These are phyloP conservation scores for Stagonosporopsis cucurbitacearum DNA, from an alignment of 2,329 filamentous ascomycete genomes.

Conservation along the genomic window DNA sequence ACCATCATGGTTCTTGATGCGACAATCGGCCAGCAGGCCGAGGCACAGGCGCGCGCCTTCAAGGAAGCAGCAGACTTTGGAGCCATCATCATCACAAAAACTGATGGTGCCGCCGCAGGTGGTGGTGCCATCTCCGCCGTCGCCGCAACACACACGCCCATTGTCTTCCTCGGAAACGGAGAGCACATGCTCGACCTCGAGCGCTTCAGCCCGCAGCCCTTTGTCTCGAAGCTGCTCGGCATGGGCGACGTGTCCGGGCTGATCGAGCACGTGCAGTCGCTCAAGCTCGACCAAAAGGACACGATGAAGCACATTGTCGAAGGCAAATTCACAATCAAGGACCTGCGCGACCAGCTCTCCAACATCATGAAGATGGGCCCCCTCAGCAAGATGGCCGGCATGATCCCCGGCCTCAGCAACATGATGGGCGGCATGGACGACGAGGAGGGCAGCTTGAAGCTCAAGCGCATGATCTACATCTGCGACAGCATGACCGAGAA, in stretches of 20 bases:
- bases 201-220: slow-evolving; percentile 88
- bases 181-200: slow-evolving; percentile 97
- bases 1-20: slow-evolving; percentile 98
- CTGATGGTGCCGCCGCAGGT: slow-evolving; percentile 91
- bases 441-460: slow-evolving; percentile 89
- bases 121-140: slow-evolving; percentile 98
- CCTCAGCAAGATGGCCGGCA: slow-evolving; percentile 94
- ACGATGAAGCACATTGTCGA: slow-evolving; percentile 99
- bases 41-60: slow-evolving; percentile 93
- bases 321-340: slow-evolving; percentile 93
- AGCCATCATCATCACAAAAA: slow-evolving; percentile 99
- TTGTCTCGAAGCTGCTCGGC: slow-evolving; percentile 90
- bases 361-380: slow-evolving; percentile 99
- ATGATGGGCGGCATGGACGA: slow-evolving; percentile 98
- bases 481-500: slow-evolving; percentile 98
- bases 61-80: slow-evolving; percentile 97
- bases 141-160: slow-evolving; percentile 93
- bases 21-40: slow-evolving; percentile 94
- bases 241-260: slow-evolving; percentile 97
- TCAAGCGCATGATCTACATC: slow-evolving; percentile 98
- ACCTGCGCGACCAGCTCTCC: slow-evolving; percentile 90
- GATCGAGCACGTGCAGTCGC: slow-evolving; percentile 93
- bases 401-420: slow-evolving; percentile 94
- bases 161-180: slow-evolving; percentile 96
- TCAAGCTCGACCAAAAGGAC: slow-evolving; percentile 97